phyloP scores from a whole-genome alignment of 129 eudicot genomes.

The Mikania micrantha region DNA sequence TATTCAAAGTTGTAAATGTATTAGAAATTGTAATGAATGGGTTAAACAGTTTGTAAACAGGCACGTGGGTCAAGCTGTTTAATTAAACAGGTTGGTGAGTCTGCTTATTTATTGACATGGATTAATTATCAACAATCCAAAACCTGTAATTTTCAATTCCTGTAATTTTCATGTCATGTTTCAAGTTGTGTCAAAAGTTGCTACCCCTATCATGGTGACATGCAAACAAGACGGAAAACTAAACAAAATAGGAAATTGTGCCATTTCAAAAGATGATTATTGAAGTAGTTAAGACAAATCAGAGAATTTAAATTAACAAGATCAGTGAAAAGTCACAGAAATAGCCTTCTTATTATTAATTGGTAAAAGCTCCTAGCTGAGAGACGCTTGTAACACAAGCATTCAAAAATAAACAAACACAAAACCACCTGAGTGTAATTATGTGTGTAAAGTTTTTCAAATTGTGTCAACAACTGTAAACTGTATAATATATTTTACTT shows the following conservation, averaged over 20 bases:
- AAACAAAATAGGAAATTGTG: not conserved
- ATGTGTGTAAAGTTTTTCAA: not conserved
- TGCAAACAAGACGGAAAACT: not conserved
- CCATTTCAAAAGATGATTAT: not conserved
- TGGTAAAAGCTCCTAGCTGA: not conserved
- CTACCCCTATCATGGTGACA: not conserved
- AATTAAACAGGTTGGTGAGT: not conserved
- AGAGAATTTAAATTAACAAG: not conserved
- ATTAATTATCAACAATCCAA: too few species aligned
- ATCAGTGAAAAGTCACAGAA: not conserved
- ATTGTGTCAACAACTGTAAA: not conserved
- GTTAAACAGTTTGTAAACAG: not conserved
- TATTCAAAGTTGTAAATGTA: not conserved
- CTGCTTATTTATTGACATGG: too few species aligned
- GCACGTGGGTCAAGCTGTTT: not conserved
- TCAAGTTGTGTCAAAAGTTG: too few species aligned
- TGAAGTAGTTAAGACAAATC: not conserved
- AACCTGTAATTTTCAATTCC: too few species aligned
- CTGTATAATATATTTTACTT: not conserved
- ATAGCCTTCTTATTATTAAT: not conserved
- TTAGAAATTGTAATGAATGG: not conserved
- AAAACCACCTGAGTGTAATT: not conserved
- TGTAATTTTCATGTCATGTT: too few species aligned
- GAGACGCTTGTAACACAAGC: not conserved
- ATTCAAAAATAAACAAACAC: not conserved